phyloP scores from a whole-genome alignment of 805 yeast species.

The Candida glaebosa region DNA sequence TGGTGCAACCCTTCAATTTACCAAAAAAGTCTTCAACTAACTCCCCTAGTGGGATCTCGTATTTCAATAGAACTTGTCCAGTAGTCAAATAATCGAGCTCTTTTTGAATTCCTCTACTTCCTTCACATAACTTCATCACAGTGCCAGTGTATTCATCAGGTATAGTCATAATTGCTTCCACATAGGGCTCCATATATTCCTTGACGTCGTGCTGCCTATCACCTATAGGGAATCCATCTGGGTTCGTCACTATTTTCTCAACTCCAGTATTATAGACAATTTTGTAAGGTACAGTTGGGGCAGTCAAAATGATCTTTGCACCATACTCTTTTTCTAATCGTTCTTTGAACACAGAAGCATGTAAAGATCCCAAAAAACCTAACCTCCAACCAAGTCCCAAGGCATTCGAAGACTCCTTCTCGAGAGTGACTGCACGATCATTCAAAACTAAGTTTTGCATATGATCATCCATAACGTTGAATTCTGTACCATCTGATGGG shows the following conservation, averaged over 20 bases:
- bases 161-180: constrained; percentile 83
- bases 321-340: constrained; percentile 92
- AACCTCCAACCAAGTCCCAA: constrained; percentile 97
- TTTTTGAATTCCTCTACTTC: constrained; percentile 76
- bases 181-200: constrained; percentile 75
- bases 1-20: constrained; percentile 80
- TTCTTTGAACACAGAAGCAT: constrained; percentile 92
- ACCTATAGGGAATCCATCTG: constrained; percentile 85
- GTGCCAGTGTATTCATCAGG: constrained; percentile 87
- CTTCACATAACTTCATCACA: constrained; percentile 83
- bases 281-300: constrained; percentile 94
- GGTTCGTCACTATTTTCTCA: constrained; percentile 72
- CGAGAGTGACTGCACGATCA: constrained; percentile 86
- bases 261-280: constrained; percentile 64
- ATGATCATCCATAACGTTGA: constrained; percentile 84
- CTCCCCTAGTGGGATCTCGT: constrained; percentile 81
- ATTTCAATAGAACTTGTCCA: constrained; percentile 78
- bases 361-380: constrained; percentile 91
- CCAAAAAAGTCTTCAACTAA: constrained; percentile 96
- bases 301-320: constrained; percentile 84
- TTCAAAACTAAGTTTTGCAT: constrained; percentile 84
- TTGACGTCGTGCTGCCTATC: constrained; percentile 45
- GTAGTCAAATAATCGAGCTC: constrained; percentile 74
- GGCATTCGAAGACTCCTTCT: constrained; percentile 89
- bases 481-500: constrained; percentile 92